A percentile compares a stretch with the other conserved stretches of the same genome.
Conservation (phyloP, 1,284 basidiomycete species). For the Pseudozyma sp. region DNA sequence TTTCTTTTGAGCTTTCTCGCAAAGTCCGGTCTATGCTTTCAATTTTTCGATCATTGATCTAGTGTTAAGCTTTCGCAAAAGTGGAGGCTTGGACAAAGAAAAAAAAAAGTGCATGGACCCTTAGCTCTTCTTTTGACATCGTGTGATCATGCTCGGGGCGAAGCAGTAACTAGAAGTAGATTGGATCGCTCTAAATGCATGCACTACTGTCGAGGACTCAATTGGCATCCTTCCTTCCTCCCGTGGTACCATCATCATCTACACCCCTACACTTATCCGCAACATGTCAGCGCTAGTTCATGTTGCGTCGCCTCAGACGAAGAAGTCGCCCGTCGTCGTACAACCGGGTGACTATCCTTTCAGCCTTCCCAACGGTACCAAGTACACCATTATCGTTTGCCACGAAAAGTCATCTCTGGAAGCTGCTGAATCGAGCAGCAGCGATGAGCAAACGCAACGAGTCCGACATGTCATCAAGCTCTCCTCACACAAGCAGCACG, state of each 20-base stretch:
- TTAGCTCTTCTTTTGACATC: background rate
- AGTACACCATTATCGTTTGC: conserved; percentile 40
- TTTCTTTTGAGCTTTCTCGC: background rate
- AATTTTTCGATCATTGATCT: conserved; percentile 5
- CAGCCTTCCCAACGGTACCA: conserved; percentile 39
- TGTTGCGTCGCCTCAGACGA: conserved; percentile 36
- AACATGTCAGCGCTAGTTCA: conserved; percentile 46
- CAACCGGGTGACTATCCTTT: conserved; percentile 26
- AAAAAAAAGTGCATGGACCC: conserved; percentile 11
- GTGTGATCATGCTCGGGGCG: conserved; percentile 10
- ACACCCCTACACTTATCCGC: background rate
- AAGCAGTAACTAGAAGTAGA: background rate
- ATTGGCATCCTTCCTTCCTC: background rate
- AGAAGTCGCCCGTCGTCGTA: conserved; percentile 31
- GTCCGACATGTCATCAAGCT: conserved; percentile 29
- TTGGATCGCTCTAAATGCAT: background rate
- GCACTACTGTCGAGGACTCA: background rate
- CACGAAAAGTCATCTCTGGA: conserved; percentile 19
- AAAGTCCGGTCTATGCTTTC: background rate
- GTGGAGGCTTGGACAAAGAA: background rate
- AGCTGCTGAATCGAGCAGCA: background rate
- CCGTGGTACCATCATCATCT: background rate
- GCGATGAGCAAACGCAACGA: conserved; percentile 11
- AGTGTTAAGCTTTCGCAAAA: background rate
- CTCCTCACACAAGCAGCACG: conserved; percentile 25